phyloP scores from a whole-genome alignment of 805 yeast genomes.

The Blastobotrys parvus region DNA sequence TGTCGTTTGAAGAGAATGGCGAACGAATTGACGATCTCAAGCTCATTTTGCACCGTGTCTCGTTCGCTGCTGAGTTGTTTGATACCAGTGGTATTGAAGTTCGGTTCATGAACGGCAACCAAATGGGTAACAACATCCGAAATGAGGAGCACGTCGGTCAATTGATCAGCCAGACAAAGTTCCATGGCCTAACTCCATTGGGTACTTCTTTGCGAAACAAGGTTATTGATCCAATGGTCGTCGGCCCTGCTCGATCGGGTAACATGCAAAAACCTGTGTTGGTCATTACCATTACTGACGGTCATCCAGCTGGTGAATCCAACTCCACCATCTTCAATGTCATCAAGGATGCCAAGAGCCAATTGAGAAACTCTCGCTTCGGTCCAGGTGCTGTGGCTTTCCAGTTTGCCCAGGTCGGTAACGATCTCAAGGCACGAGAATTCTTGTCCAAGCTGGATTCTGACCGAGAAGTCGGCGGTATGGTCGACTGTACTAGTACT shows the following conservation, averaged over 20 bases:
- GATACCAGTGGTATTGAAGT: conserved; percentile 25
- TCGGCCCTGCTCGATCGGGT: conserved; percentile 18
- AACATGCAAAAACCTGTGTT: conserved; percentile 23
- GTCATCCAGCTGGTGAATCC: conserved; percentile 27
- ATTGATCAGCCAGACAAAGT: conserved; percentile 18
- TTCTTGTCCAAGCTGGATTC: conserved; percentile 23
- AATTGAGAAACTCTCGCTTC: conserved; percentile 17
- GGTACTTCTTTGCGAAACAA: conserved; percentile 20
- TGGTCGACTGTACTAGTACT: conserved; percentile 25
- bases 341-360: conserved; percentile 19
- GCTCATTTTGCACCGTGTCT: conserved; percentile 21
- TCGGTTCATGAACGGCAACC: conserved; percentile 24
- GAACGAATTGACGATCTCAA: conserved; percentile 27
- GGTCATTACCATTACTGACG: conserved; percentile 25
- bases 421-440: conserved; percentile 24
- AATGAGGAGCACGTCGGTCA: conserved; percentile 19
- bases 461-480: conserved; percentile 22
- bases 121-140: conserved; percentile 19
- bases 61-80: conserved; percentile 25
- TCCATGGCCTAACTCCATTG: conserved; percentile 25
- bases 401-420: conserved; percentile 29
- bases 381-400: conserved; percentile 26
- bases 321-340: conserved; percentile 17
- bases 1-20: conserved; percentile 27
- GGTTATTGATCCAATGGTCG: conserved; percentile 24